phyloP scores from a whole-genome alignment of 2,329 filamentous ascomycete species.

The Emergomyces pasteurianus region DNA sequence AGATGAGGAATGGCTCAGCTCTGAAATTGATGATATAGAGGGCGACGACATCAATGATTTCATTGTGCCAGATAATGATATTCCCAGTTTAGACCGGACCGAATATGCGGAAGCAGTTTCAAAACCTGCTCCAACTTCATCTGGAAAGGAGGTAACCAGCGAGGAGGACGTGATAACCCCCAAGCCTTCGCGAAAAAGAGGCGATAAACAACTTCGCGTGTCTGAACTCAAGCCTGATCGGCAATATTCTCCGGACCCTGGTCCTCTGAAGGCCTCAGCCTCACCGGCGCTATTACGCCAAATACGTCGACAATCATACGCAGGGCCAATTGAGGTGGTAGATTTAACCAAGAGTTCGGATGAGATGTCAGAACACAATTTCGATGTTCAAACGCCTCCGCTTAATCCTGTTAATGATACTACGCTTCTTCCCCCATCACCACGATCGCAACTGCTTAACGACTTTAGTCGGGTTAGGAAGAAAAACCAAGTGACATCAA shows the following conservation, averaged over 20 bases:
- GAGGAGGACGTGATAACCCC: constrained; percentile 17
- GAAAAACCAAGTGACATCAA: neutral
- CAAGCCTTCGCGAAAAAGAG: constrained; percentile 10
- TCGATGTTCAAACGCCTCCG: constrained; percentile 25
- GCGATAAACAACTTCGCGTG: constrained; percentile 4
- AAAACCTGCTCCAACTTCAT: neutral
- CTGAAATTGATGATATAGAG: constrained; percentile 15
- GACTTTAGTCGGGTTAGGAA: neutral
- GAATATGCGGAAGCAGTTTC: neutral
- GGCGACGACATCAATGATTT: constrained; percentile 19
- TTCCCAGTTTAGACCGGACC: neutral
- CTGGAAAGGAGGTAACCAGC: constrained; percentile 9
- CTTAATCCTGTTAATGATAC: constrained; percentile 18
- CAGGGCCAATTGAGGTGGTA: constrained; percentile 13
- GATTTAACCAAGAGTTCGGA: constrained; percentile 24
- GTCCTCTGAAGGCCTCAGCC: neutral
- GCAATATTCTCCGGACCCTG: neutral
- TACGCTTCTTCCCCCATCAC: neutral
- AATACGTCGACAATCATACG: neutral
- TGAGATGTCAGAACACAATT: constrained; percentile 6
- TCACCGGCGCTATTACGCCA: neutral
- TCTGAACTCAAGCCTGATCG: neutral
- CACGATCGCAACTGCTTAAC: neutral
- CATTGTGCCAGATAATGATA: constrained; percentile 16
- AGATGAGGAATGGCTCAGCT: constrained; percentile 24